Base-by-base conservation (phyloP, 306 rosid species). In the Cicer arietinum region DNA sequence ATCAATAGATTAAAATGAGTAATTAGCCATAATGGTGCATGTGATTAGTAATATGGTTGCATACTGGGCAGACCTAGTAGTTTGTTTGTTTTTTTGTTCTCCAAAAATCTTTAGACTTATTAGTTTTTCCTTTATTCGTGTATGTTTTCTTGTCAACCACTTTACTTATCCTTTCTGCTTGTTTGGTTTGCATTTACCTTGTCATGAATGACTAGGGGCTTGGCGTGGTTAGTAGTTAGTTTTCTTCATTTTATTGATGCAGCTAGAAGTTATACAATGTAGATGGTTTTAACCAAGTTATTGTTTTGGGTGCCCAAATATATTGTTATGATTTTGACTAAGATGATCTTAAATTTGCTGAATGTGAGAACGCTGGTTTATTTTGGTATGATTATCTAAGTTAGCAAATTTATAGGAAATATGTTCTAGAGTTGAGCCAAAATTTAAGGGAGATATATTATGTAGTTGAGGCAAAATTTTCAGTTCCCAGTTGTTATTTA, bases 131-230 rank as follows among this genome's bases (percentile, higher is more conserved):
- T 51, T 69, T n/a, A 22, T 51, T 7, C 10, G 41, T 10, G 7
- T 9, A 7, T 50, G 5, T 11, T 46, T 16, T 47, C n/a, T 22
- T 57, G 56, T 6, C 66, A 13, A 30, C 16, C 11, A 0, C 13
- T 41, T 42, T 25, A 0, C 45, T 14, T 71, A 25, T 66, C 48
- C 17, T 14, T 8, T 12, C 37, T 17, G 9, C 0, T 51, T 57
- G 40, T 64, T 41, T n/a, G 67, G 45, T 60, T 56, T 40, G 48
- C 40, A 20, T 35, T 9, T 75, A 63, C 73, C 58, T 40, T 47
- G 71, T 12, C 57, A 5, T 47, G 44, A 48, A 56, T 60, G 14
- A 58, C 37, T 52, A 18, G 7, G 25, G 63, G 44, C 67, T 18
- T 74, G 71, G 56, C 14, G 47, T 13, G 47, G 43, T 14, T 56